Conservation (phyloP, 352 stramenopile species). For the Chrysophaeum taylorii region DNA sequence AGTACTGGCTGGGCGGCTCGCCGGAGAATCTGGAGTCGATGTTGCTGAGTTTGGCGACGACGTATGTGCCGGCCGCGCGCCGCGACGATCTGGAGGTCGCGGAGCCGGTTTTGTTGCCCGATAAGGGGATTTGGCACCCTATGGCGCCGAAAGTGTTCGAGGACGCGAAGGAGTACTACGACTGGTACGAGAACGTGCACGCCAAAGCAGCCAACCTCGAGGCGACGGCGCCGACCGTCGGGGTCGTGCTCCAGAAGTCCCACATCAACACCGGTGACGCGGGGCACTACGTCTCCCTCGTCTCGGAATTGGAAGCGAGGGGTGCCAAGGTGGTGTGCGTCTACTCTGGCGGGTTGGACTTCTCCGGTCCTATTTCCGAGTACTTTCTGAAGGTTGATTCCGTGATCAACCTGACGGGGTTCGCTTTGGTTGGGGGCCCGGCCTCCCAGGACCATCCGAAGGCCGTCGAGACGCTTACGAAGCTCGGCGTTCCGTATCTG, state of each 20-base stretch:
- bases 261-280: conserved; percentile 78
- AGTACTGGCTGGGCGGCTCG: conserved; percentile 72
- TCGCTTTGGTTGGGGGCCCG: conserved; percentile 66
- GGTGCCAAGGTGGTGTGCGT: conserved; percentile 60
- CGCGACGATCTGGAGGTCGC: conserved; percentile 38
- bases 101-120: conserved; percentile 61
- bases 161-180: conserved; percentile 51
- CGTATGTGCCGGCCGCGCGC: conserved; percentile 55
- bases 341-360: conserved; percentile 68
- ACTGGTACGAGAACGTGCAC: conserved; percentile 65
- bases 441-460: conserved; percentile 67
- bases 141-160: conserved; percentile 65
- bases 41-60: conserved; percentile 60
- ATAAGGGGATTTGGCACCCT: conserved; percentile 73
- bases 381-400: conserved; percentile 66
- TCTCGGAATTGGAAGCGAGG: conserved; percentile 63
- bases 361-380: conserved; percentile 64
- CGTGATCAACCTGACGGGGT: conserved; percentile 69
- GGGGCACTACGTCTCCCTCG: conserved; percentile 66
- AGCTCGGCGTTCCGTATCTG: conserved; percentile 64
- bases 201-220: conserved; percentile 50
- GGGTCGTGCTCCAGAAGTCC: conserved; percentile 68
- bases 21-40: conserved; percentile 65
- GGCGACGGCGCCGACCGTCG: conserved; percentile 54
- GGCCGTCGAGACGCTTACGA: conserved; percentile 57